Conservation (phyloP, 1,284 basidiomycete species). For the Naganishia liquefaciens region DNA sequence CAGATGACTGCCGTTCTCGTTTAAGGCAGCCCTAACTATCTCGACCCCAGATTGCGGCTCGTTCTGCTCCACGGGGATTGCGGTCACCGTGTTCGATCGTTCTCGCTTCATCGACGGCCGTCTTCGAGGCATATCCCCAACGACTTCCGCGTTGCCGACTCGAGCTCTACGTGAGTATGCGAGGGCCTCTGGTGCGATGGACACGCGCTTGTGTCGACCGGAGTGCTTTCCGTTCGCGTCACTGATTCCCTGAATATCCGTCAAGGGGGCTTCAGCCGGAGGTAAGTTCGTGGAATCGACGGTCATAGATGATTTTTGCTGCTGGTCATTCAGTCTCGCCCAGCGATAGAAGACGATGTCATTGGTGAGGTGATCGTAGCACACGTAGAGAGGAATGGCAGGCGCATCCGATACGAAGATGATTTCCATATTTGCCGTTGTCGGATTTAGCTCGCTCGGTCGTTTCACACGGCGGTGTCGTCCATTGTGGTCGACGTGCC, state of each 20-base stretch:
- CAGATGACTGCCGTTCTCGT: conserved; percentile 7
- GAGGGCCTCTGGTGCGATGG: conserved; percentile 6
- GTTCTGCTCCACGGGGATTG: neutral
- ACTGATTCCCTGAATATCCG: neutral
- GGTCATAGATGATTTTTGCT: neutral
- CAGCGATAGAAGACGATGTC: conserved; percentile 47
- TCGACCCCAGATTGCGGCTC: conserved; percentile 14
- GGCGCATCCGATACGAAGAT: conserved; percentile 40
- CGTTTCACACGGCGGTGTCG: neutral
- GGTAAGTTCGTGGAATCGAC: neutral
- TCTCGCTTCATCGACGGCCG: conserved; percentile 9
- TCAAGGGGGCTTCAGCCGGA: neutral
- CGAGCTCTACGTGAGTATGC: conserved; percentile 1
- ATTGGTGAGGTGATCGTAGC: conserved; percentile 37
- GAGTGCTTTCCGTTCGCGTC: neutral
- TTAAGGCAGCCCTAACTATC: conserved; percentile 13
- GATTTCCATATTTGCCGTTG: conserved; percentile 27
- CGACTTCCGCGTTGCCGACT: neutral
- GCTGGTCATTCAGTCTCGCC: conserved; percentile 17
- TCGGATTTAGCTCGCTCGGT: conserved; percentile 2
- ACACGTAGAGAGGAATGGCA: conserved; percentile 41
- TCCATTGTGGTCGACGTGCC: conserved; percentile 7
- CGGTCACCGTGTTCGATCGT: conserved; percentile 11
- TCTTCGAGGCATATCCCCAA: neutral
- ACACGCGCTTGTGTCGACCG: conserved; percentile 8